Evolutionary conservation across 1,139 yeast species (phyloP).

Genomic region (Suhomyces bokatorum): DNA sequence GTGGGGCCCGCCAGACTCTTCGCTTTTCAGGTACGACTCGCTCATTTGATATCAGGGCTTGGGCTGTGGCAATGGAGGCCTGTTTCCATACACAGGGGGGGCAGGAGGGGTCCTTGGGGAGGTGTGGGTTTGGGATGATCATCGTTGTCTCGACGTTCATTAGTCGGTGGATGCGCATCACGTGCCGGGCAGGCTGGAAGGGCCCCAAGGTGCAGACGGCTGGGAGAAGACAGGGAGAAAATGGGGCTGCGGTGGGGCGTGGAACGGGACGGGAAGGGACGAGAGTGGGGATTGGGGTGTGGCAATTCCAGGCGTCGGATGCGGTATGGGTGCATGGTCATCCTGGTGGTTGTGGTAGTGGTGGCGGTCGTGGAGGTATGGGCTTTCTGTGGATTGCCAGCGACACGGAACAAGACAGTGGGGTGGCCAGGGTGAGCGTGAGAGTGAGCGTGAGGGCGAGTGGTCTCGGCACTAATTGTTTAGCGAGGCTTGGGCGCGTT

Average conservation of each 20-base stretch:
- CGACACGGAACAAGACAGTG: too few species aligned
- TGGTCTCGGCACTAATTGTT: neutral
- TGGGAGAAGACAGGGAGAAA: too few species aligned
- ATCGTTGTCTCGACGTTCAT: constrained; percentile 13
- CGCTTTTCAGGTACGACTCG: constrained; percentile 3
- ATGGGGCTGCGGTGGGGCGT: too few species aligned
- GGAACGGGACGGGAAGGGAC: neutral
- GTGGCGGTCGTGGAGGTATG: too few species aligned
- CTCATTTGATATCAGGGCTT: constrained; percentile 2
- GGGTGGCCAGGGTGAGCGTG: too few species aligned
- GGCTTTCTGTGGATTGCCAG: too few species aligned
- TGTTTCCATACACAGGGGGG: constrained; percentile 1
- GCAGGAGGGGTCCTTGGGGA: neutral
- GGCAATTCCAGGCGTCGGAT: too few species aligned
- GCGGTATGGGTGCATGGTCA: too few species aligned
- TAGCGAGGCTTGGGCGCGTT: neutral
- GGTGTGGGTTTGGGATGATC: constrained; percentile 13
- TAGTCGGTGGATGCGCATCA: constrained; percentile 5
- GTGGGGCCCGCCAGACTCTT: constrained; percentile 8
- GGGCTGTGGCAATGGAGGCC: neutral
- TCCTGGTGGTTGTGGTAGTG: too few species aligned
- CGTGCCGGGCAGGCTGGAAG: constrained; percentile 3
- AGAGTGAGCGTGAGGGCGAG: neutral
- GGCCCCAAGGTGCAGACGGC: neutral
- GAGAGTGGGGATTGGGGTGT: neutral